Evolutionary conservation across 2,329 filamentous ascomycete species (phyloP), one percentile per base, ranked within the genome.

Genomic region (Talaromyces sp.): DNA sequence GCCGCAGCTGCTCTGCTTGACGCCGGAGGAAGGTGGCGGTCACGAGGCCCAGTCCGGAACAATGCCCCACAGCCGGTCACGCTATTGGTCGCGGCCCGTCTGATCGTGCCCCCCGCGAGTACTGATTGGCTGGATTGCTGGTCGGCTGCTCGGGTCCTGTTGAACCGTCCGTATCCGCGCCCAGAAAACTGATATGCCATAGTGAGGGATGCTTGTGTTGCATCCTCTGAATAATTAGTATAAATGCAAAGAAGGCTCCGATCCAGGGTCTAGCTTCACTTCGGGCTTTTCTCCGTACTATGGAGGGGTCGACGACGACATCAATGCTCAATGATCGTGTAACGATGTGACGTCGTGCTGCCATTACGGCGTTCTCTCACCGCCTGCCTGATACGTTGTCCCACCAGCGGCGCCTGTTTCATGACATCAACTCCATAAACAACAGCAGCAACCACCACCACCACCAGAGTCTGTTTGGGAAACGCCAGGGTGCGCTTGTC

Each of bases 1-100:
- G 4, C 10, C 29, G 49, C 43, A 19, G 43, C 43, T 46, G 32
- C 13, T 35, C 32, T 35, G 32, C 31, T 32, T 32, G 31, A 32
- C 31, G 31, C 10, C 31, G 43, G 43, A 49, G 41, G 43, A 50
- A 49, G 55, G 55, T 46, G 35, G 55, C 55, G 55, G 55, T 57
- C 55, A 57, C 55, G 55, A 19, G 55, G 35, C 26, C 55, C n/a
- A 21, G 54, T 4, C 27, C 29, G 10, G 19, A 29, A 14, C 24
- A 17, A 27, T 6, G n/a, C 21, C 49, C 49, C 24, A 29, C 49
- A 8, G 13, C 2, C 8, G 2, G 49, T 8, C 13, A 3, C 17
- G 13, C 49, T 29, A 52, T 52, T 52, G 49, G 49, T 26, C 26
- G 3, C 7, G n/a, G 19, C 8, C 41, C n/a, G n/a, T 21, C 19